Base-by-base conservation (phyloP, 768 basidiomycete genomes). In the Termitomyces sp. region DNA sequence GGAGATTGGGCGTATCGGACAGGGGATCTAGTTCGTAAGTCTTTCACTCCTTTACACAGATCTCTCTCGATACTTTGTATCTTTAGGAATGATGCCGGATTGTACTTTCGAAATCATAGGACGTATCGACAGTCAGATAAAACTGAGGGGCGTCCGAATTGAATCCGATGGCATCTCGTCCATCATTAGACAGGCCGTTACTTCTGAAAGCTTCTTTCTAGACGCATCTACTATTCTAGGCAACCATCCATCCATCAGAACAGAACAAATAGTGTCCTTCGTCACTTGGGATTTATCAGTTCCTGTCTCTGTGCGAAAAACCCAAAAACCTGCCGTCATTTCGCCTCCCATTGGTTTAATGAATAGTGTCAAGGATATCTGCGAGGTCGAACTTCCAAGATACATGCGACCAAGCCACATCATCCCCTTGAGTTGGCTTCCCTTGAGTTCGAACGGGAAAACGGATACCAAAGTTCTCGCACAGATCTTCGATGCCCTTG, bases 381-480 rank as follows among this genome's bases (percentile, higher is more conserved):
- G 78, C 61, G 76, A 80, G 42, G 65, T 62, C 6, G 76, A 81
- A 64, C 70, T 83, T 0, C 75, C 82, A 5, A 76, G 73, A 52
- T 83, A 83, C 63, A 83, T 82, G 82, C 76, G 81, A 6, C 82
- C 82, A 9, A 75, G 77, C 59, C 79, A 81, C 66, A 73, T 83
- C 56, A 72, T 83, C 36, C 78, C 81, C 7, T 69, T 83, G n/a
- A 72, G 68, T 60, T 83, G 76, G 72, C 74, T 83, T 59, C 81
- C 82, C 5, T 65, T 83, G 59, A 83, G 71, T 66, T 70, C 75
- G 11, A 72, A 75, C 55, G 77, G 78, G 20, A 74, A 73, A 62
- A 73, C 72, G 40, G 73, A 82, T 51, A 61, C 67, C 20, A 77
- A 76, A 48, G 60, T 73, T 12, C 69, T 81, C 7, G 64, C 69